Conservation (phyloP, 768 basidiomycete species). For the Cyclocybe aegerita region DNA sequence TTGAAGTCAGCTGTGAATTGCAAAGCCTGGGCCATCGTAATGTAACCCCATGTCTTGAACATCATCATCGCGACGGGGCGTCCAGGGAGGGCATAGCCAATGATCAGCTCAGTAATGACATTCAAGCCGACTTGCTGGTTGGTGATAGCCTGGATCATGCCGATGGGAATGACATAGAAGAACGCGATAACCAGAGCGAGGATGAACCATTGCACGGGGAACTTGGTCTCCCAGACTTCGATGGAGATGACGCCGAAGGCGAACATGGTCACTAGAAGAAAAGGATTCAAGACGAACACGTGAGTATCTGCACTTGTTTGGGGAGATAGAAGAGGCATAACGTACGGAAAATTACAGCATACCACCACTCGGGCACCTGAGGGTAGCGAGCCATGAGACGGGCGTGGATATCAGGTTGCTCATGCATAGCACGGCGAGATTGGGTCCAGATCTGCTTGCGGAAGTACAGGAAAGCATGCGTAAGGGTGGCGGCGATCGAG, state of each 20-base stretch:
- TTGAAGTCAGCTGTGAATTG: conserved; percentile 77
- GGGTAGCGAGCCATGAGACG: conserved; percentile 76
- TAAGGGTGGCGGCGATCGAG: conserved; percentile 71
- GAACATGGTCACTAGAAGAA: conserved; percentile 54
- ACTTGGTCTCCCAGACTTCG: conserved; percentile 67
- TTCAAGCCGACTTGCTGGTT: conserved; percentile 76
- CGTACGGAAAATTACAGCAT: conserved; percentile 59
- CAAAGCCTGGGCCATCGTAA: conserved; percentile 67
- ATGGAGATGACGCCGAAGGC: conserved; percentile 68
- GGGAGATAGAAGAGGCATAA: conserved; percentile 24
- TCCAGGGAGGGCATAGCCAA: conserved; percentile 79
- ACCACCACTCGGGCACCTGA: conserved; percentile 88
- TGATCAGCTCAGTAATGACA: conserved; percentile 80
- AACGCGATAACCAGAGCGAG: conserved; percentile 64
- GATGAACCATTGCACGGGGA: conserved; percentile 70
- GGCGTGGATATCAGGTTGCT: conserved; percentile 85
- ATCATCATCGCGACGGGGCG: conserved; percentile 81
- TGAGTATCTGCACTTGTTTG: background rate
- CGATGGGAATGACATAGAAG: conserved; percentile 72
- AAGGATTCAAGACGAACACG: background rate
- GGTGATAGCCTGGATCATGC: conserved; percentile 70
- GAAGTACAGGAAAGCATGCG: conserved; percentile 72
- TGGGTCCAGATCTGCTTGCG: conserved; percentile 79
- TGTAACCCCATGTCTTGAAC: conserved; percentile 84
- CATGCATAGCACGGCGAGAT: conserved; percentile 65